phyloP scores from a whole-genome alignment of 1,284 basidiomycete species.

The Microbotryum intermedium region DNA sequence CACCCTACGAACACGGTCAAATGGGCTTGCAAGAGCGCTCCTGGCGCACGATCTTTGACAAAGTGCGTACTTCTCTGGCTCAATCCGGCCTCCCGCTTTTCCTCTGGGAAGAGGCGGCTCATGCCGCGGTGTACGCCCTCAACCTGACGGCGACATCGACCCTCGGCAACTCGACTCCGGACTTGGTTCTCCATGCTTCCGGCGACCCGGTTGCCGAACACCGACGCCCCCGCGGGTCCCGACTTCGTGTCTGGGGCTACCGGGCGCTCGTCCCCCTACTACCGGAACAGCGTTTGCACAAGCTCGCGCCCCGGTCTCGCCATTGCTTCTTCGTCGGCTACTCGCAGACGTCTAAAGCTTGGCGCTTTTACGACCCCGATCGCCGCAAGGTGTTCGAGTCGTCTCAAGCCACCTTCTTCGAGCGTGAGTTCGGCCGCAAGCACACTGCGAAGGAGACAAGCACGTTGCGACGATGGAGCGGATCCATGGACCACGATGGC shows the following conservation, averaged over 20 bases:
- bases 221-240: not conserved
- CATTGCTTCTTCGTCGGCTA: too few species aligned
- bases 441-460: not conserved
- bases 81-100: not conserved
- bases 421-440: too few species aligned
- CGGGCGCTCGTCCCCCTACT: not conserved
- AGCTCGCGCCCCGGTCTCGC: not conserved
- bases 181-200: not conserved
- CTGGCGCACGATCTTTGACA: too few species aligned
- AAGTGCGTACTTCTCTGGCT: not conserved
- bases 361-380: not conserved
- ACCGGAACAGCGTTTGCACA: not conserved
- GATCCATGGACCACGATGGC: not conserved
- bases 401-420: too few species aligned
- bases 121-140: not conserved
- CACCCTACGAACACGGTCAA: constrained; percentile 13
- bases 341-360: not conserved
- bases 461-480: not conserved
- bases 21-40: too few species aligned
- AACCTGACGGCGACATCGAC: not conserved
- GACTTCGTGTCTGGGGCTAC: constrained; percentile 1
- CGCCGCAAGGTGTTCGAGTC: not conserved
- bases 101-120: constrained; percentile 4
- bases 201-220: not conserved
- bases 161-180: not conserved